A percentile compares a stretch with the other conserved stretches of the same genome.
Conservation (phyloP, 2,329 filamentous ascomycete species). For the Aspergillus fijiensis region DNA sequence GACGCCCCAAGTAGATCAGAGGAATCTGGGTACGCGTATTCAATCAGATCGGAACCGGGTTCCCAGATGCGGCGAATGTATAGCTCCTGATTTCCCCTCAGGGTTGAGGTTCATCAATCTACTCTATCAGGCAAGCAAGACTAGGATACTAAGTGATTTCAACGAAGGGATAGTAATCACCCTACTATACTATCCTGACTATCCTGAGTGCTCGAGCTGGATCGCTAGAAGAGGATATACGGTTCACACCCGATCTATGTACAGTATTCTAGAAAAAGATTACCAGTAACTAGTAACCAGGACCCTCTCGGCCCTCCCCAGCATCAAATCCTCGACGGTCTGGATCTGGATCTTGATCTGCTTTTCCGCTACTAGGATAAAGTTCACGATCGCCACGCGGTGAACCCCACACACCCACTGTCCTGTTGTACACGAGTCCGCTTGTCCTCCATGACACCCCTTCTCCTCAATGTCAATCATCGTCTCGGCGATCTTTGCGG, state of each 20-base stretch:
- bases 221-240: no score
- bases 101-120: no score
- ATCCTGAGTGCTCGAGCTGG: no score
- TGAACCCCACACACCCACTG: constrained; percentile 4
- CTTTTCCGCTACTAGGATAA: background rate
- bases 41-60: no score
- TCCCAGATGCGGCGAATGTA: no score
- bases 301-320: background rate
- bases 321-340: constrained; percentile 22
- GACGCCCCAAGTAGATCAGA: no score
- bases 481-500: background rate
- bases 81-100: no score
- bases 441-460: background rate
- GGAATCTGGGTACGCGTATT: no score
- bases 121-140: no score
- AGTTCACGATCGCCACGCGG: background rate
- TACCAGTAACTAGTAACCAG: background rate
- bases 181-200: no score
- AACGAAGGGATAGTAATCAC: no score
- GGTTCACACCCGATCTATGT: background rate
- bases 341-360: constrained; percentile 2
- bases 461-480: constrained; percentile 1
- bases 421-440: background rate
- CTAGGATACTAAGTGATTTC: no score
- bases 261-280: background rate